Evolutionary conservation across 2,329 filamentous ascomycete species (phyloP), one percentile per base, ranked within the genome.

Genomic region (Aspergillus hortae): DNA sequence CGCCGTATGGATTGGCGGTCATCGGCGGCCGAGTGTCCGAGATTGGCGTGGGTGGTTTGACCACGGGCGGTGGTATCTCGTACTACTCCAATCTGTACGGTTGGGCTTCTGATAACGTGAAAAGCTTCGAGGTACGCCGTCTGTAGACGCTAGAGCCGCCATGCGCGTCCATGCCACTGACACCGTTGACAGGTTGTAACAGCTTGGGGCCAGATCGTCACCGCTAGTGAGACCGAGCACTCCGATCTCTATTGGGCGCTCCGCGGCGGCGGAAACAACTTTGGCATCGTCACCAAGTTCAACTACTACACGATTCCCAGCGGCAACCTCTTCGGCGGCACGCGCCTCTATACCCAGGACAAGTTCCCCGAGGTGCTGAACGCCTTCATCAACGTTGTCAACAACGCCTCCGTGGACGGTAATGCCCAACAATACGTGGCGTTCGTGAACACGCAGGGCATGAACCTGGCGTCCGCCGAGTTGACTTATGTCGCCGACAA

Each of bases 201-300:
- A 4, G 67, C 67, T 3, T 65, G 53, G 4, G 58, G 58, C 43
- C 14, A n/a, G 6, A 62, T 72, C 19, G 51, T 72, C 10, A 68
- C 62, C 3, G 71, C 66, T 2, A 71, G 61, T 23, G 50, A 55
- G 1, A 56, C 38, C 1, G 53, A 61, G 4, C 63, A 69, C 44
- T 19, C 60, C 1, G 72, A 75, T 48, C 64, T 75, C 0, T 75
- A 65, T 57, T 73, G 65, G 61, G 73, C 72, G 9, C 61, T 74
- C 4, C 62, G 66, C n/a, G 73, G 73, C 12, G 73, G 73, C 6
- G 69, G 69, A 30, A 70, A 67, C 55, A 73, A 72, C 49, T 66
- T 72, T 47, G 64, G 59, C 21, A 62, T 73, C 40, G 67, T 74
- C 45, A 70, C 75, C 15, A 63, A 61, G 14, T 72, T 72, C 52